These are phyloP conservation scores for Xylariomycetidae sp. DNA, from an alignment of 2,329 filamentous ascomycete species.

Conservation along the genomic window DNA sequence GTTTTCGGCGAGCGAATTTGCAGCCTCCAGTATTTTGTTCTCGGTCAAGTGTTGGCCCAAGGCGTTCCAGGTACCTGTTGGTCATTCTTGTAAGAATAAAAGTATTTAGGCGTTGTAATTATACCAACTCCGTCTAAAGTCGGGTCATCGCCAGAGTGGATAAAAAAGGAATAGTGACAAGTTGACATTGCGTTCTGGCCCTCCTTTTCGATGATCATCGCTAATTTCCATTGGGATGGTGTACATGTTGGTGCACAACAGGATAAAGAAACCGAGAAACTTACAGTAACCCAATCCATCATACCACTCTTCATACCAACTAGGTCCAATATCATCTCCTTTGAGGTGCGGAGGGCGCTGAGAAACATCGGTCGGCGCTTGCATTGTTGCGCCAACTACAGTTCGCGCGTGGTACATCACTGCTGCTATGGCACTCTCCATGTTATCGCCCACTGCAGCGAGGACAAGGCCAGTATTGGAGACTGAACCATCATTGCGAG, in stretches of 20 bases:
- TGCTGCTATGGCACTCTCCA: constrained; percentile 73
- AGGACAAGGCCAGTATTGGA: constrained; percentile 58
- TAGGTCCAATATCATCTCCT: constrained; percentile 45
- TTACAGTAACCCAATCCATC: constrained; percentile 87
- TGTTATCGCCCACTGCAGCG: constrained; percentile 64
- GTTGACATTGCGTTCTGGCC: too few relatives aligned
- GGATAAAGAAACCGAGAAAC: background rate
- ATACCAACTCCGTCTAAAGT: too few relatives aligned
- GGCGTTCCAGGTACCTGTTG: constrained; percentile 80
- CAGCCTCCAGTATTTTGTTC: constrained; percentile 69
- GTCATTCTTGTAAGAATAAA: background rate
- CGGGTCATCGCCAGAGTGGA: too few relatives aligned
- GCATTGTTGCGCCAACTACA: too few relatives aligned
- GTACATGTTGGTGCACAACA: too few relatives aligned
- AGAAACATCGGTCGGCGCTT: too few relatives aligned
- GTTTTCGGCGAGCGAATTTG: constrained; percentile 65
- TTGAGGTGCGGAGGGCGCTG: too few relatives aligned
- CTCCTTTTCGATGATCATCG: too few relatives aligned
- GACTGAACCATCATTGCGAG: constrained; percentile 61
- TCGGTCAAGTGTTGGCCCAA: constrained; percentile 80
- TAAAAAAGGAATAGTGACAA: too few relatives aligned
- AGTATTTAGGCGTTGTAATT: too few relatives aligned
- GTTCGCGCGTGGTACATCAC: constrained; percentile 84
- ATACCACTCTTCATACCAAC: constrained; percentile 85
- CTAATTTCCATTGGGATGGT: too few relatives aligned